Evolutionary conservation across 108 stramenopile species (phyloP).

Genomic region (Asterionellopsis glacialis): DNA sequence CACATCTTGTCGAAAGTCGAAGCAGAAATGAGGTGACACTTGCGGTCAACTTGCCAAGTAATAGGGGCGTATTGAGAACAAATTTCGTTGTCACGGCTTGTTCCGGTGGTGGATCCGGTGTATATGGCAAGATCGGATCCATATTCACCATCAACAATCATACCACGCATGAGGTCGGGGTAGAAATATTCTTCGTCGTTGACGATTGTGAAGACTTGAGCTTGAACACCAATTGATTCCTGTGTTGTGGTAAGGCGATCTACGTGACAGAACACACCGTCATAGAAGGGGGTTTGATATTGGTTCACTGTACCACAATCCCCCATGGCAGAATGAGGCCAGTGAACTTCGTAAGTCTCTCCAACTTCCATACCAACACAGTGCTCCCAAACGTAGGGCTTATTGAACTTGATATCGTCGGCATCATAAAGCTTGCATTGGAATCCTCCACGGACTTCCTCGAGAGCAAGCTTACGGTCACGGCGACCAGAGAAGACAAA

Average conservation of each 20-base stretch:
- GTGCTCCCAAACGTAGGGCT: conserved; percentile 41
- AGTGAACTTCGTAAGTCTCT: conserved; percentile 60
- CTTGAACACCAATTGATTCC: conserved; percentile 45
- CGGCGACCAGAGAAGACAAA: conserved; percentile 2
- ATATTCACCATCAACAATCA: conserved; percentile 29
- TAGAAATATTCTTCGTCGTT: conserved; percentile 48
- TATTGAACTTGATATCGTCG: conserved; percentile 32
- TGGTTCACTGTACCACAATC: conserved; percentile 35
- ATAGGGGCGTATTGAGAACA: conserved; percentile 60
- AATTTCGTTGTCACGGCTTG: conserved; percentile 33
- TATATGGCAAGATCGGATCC: conserved; percentile 51
- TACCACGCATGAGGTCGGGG: conserved; percentile 26
- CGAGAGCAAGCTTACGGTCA: conserved; percentile 27
- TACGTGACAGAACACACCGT: conserved; percentile 42
- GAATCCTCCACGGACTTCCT: conserved; percentile 19
- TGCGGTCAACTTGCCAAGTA: conserved; percentile 76
- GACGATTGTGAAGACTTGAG: conserved; percentile 53
- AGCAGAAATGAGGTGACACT: conserved; percentile 66
- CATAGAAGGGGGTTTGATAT: conserved; percentile 49
- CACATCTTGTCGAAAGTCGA: conserved; percentile 72
- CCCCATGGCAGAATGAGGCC: conserved; percentile 47
- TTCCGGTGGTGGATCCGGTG: conserved; percentile 69
- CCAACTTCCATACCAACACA: conserved; percentile 49
- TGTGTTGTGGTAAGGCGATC: conserved; percentile 16
- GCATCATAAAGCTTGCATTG: conserved; percentile 30